Conservation (phyloP, 2,329 filamentous ascomycete genomes). For the Lasiodiplodia hormozganensis region DNA sequence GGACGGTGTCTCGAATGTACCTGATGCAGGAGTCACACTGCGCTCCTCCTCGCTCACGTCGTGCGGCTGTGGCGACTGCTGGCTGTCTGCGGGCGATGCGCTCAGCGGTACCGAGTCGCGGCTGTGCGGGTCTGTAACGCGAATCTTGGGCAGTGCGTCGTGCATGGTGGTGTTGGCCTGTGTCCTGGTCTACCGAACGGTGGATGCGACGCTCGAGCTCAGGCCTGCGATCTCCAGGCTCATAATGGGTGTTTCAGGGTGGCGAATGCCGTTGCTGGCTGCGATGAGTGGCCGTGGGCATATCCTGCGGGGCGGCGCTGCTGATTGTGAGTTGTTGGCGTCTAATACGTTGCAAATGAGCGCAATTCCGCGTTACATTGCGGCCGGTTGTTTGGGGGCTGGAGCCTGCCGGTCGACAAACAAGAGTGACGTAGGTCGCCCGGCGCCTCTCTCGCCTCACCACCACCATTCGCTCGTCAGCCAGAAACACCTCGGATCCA, state of each 20-base stretch:
- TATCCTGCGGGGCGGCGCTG: constrained; percentile 8
- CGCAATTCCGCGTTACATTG: constrained; percentile 28
- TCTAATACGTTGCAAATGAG: constrained; percentile 27
- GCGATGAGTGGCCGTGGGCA: constrained; percentile 7
- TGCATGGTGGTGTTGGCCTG: constrained; percentile 40
- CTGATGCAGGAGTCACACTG: constrained; percentile 20
- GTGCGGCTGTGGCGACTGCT: constrained; percentile 24
- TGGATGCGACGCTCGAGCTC: constrained; percentile 16
- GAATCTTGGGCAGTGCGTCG: constrained; percentile 51
- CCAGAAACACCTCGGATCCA: constrained; percentile 13
- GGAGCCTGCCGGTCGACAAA: neutral
- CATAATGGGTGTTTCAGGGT: constrained; percentile 28
- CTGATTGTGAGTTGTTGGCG: constrained; percentile 20
- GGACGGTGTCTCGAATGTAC: neutral
- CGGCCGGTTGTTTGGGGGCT: constrained; percentile 16
- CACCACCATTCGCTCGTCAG: neutral
- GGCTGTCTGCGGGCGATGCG: constrained; percentile 30
- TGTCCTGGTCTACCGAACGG: constrained; percentile 12
- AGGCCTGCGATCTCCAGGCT: constrained; percentile 13
- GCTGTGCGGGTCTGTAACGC: constrained; percentile 51
- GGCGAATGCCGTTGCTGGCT: constrained; percentile 15
- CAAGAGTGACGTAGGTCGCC: constrained; percentile 18
- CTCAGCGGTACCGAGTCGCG: constrained; percentile 40
- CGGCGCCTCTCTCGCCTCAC: neutral
- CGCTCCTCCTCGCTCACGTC: constrained; percentile 21